These are phyloP conservation scores for Chalciporus chontae DNA, from an alignment of 768 basidiomycete species.

Conservation along the genomic window DNA sequence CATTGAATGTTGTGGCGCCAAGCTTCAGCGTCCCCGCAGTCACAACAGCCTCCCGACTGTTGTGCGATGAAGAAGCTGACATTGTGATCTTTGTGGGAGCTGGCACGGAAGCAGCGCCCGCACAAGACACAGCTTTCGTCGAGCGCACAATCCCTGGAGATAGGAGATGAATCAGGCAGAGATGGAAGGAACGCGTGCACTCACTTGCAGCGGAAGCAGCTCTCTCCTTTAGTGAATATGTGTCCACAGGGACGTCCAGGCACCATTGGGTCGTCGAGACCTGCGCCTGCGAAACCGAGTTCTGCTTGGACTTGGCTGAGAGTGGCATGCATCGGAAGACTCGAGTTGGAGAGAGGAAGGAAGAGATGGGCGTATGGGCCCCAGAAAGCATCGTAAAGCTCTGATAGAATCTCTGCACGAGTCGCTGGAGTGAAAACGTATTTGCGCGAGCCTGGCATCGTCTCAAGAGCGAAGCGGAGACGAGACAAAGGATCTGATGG, in stretches of 20 bases:
- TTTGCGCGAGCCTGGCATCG: conserved; percentile 76
- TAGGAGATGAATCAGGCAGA: background rate
- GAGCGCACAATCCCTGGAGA: conserved; percentile 78
- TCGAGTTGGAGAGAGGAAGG: conserved; percentile 59
- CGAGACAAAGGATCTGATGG: conserved; percentile 64
- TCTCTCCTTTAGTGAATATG: conserved; percentile 88
- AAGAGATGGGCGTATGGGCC: conserved; percentile 71
- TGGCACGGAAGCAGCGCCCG: conserved; percentile 82
- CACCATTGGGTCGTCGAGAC: conserved; percentile 53
- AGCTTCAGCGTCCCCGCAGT: conserved; percentile 89
- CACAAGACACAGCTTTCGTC: conserved; percentile 92
- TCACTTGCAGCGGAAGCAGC: conserved; percentile 92
- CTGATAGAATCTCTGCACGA: conserved; percentile 76
- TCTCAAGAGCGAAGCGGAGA: conserved; percentile 73
- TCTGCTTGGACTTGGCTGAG: conserved; percentile 69
- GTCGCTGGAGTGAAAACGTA: conserved; percentile 72
- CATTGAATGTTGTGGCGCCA: conserved; percentile 72
- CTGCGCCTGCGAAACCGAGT: conserved; percentile 53
- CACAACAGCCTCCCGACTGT: conserved; percentile 91
- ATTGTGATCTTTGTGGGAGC: conserved; percentile 85
- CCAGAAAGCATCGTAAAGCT: conserved; percentile 82
- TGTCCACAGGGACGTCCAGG: conserved; percentile 80
- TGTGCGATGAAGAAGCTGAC: conserved; percentile 91
- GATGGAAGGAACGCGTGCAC: conserved; percentile 28
- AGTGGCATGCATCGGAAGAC: conserved; percentile 58